phyloP scores from a whole-genome alignment of 345 rosid genomes.

The Pugionium cornutum region DNA sequence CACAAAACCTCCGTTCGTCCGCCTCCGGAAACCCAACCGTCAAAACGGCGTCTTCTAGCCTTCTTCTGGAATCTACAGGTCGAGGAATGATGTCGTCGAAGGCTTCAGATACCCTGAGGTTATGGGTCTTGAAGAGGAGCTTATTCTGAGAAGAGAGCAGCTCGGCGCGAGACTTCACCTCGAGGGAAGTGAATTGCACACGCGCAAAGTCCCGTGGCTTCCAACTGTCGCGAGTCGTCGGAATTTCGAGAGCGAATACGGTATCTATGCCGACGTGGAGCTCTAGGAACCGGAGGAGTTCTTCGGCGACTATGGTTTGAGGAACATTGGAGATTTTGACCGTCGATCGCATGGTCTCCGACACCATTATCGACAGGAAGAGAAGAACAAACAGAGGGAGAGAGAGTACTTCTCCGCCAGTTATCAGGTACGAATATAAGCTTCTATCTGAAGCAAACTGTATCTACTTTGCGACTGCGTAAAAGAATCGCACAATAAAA shows the following conservation, averaged over 20 bases:
- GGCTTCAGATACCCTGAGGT: constrained; percentile 56
- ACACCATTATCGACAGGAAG: constrained; percentile 23
- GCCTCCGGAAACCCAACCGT: constrained; percentile 57
- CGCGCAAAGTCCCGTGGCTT: constrained; percentile 78
- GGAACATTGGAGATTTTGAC: constrained; percentile 63
- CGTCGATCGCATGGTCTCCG: constrained; percentile 48
- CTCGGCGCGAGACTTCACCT: constrained; percentile 47
- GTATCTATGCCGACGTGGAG: constrained; percentile 62
- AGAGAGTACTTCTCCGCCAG: not conserved
- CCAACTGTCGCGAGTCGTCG: constrained; percentile 65
- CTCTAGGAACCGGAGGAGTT: constrained; percentile 67
- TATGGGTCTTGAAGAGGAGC: constrained; percentile 56
- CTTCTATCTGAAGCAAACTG: constrained; percentile 5
- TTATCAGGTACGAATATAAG: not conserved
- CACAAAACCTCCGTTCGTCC: constrained; percentile 44
- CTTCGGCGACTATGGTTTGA: constrained; percentile 59
- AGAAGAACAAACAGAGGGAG: not conserved
- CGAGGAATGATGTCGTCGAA: constrained; percentile 71
- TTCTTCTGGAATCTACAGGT: constrained; percentile 46
- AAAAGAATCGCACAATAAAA: no score
- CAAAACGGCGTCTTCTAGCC: constrained; percentile 52
- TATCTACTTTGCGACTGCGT: no score
- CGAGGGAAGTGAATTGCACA: constrained; percentile 72
- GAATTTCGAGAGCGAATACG: constrained; percentile 74
- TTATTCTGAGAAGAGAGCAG: constrained; percentile 45